Evolutionary conservation across 192 early-diverging fungal species (phyloP), one percentile per base, ranked within the genome.

Genomic region (Tieghemiomyces parasiticus): DNA sequence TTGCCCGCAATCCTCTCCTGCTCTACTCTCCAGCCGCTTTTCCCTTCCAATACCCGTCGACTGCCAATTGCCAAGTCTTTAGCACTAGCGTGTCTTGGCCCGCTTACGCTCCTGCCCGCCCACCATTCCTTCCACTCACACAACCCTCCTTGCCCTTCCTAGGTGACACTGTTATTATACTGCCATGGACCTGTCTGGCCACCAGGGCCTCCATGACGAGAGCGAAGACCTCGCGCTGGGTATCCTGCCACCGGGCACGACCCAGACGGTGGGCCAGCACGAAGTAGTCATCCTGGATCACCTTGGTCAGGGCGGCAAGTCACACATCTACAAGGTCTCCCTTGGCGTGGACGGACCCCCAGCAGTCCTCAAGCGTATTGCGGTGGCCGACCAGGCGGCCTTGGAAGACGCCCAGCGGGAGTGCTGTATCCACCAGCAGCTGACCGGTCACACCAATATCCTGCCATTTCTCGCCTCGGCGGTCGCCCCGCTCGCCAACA

Each of bases 311-410:
- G 90, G 93, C 47, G 92, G 90, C 6, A 89, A 91, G 63, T 91
- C 94, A 13, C 87, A 95, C 71, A 84, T 97, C 25, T 97, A 97
- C 63, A 63, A 89, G 45, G 91, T 88, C 0, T 68, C 70, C 4
- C 67, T 82, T 6, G 65, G 74, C 38, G 73, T 72, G 45, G 70
- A 69, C 10, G 74, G 75, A 16, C 63, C 74, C 22, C 67, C 64
- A 22, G 82, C 84, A 25, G 91, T 94, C 0, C 71, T 97, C 66
- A 97, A 97, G 54, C 74, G 89, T 52, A 81, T 85, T 22, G 80
- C 83, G 14, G 81, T 79, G 31, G 78, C 83, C 28, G 89, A 91
- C 58, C 70, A 77, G 48, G 79, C 81, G 33, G 61, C 78, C 2
- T 63, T 92, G 20, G 68, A 67, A 3, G 74, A 71, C 46, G 68